Evolutionary conservation across 176 grass and related monocot species (phyloP).

Genomic region (bread wheat (Triticum aestivum)): DNA sequence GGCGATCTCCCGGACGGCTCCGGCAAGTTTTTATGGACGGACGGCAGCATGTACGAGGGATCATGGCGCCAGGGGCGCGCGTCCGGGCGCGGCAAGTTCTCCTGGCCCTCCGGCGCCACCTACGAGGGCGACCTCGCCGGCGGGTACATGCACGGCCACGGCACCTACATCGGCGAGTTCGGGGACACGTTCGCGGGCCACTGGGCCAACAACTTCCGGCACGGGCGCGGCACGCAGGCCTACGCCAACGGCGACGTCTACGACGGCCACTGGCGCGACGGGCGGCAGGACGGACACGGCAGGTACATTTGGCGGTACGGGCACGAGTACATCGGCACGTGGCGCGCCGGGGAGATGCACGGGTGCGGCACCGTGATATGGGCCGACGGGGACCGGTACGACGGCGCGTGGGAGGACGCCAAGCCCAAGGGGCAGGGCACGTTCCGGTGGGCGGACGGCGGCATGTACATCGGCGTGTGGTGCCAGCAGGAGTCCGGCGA

Average conservation of each 20-base stretch:
- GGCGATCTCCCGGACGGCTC: constrained; percentile 45
- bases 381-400: constrained; percentile 70
- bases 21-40: constrained; percentile 78
- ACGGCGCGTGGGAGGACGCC: constrained; percentile 79
- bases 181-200: constrained; percentile 68
- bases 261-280: constrained; percentile 74
- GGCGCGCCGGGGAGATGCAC: constrained; percentile 65
- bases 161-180: constrained; percentile 64
- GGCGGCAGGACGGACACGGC: constrained; percentile 62
- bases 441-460: constrained; percentile 83
- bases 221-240: constrained; percentile 69
- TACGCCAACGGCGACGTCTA: constrained; percentile 72
- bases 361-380: constrained; percentile 62
- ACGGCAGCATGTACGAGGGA: constrained; percentile 88
- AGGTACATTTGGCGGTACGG: constrained; percentile 76
- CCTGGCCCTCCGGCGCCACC: constrained; percentile 69
- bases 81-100: constrained; percentile 71
- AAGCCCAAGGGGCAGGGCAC: constrained; percentile 74
- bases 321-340: constrained; percentile 75
- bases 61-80: constrained; percentile 57
- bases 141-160: constrained; percentile 70
- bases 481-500: constrained; percentile 36
- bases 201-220: constrained; percentile 74
- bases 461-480: constrained; percentile 70
- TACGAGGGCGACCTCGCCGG: constrained; percentile 73